These are phyloP conservation scores for Begonia loranthoides DNA, from an alignment of 306 rosid genomes.

Conservation along the genomic window DNA sequence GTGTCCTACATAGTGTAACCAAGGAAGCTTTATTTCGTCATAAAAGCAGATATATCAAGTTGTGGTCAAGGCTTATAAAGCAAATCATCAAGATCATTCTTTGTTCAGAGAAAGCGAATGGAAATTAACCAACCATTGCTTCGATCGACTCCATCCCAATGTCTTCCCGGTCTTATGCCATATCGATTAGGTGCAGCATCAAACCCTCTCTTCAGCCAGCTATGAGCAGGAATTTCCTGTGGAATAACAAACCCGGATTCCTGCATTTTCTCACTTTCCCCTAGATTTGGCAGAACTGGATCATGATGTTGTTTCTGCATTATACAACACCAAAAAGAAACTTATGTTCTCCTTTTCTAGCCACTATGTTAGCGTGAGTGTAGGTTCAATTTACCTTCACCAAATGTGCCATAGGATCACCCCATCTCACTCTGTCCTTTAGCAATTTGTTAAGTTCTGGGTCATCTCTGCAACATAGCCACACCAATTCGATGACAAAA, in stretches of 20 bases:
- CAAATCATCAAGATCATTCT: neutral
- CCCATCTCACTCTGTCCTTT: conserved; percentile 77
- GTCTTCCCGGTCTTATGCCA: conserved; percentile 83
- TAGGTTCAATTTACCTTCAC: conserved; percentile 49
- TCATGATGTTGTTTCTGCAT: conserved; percentile 52
- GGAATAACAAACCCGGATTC: conserved; percentile 84
- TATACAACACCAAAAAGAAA: conserved; percentile 8
- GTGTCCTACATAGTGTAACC: too few relatives aligned
- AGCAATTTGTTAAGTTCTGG: conserved; percentile 62
- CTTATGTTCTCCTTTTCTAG: neutral
- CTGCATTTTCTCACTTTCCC: conserved; percentile 60
- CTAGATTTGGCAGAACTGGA: conserved; percentile 42
- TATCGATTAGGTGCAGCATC: conserved; percentile 71
- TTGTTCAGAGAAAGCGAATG: conserved; percentile 1
- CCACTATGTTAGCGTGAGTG: conserved; percentile 6
- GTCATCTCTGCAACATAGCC: conserved; percentile 50
- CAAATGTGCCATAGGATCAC: conserved; percentile 91
- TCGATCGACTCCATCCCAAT: conserved; percentile 94
- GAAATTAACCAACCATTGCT: conserved; percentile 55
- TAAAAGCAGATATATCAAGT: neutral
- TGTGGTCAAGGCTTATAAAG: neutral
- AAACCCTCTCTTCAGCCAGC: conserved; percentile 75
- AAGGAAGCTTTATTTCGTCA: conserved; percentile 8
- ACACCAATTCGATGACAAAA: too few relatives aligned
- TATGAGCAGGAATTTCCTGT: conserved; percentile 72